Base-by-base conservation (phyloP, 2,329 filamentous ascomycete genomes). In the Fusarium sp. region DNA sequence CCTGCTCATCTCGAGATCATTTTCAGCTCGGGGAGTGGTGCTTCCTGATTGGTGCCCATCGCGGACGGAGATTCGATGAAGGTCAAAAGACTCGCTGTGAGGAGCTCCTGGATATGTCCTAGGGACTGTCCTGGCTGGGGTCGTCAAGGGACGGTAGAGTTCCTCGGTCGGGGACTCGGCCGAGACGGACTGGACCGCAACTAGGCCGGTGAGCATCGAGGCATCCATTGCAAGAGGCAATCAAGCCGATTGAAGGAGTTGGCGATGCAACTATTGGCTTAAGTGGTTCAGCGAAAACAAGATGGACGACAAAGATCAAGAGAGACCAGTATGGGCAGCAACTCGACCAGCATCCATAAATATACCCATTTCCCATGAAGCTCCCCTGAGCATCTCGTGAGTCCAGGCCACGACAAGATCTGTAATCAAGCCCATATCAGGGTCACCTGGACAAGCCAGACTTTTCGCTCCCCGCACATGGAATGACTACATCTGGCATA, bases 1-100 rank as follows among this genome's bases (percentile, higher is more conserved):
- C 16, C 87, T 82, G 77, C 88, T 92, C 77, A 85, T 87, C 76
- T 92, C 90, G 2, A 90, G 78, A 68, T 86, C 77, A 5, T 76
- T 72, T 48, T 67, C 66, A 3, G 16, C 43, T 5, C 39, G 62
- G 1, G 72, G 67, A 16, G 70, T 72, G 18, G 48, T 41, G 41
- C 64, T 48, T 11, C 67, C 76, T n/a, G 72, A 65, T 25, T 52
- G 25, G 6, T 63, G 25, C 2, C 35, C 52, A n/a, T 73, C 64
- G 20, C 43, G 64, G 9, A 63, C 60, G 14, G 76, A 64, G 11
- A 81, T 57, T 2, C 73, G 66, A 50, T 77, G 74, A 18, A 84
- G 75, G 27, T 82, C 81, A 45, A 82, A 79, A 1, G 78, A 74
- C 9, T 80, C 79, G 8, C 73, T 74, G 37, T 84, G 81, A 6